Evolutionary conservation across 371 early-diverging fungal genomes (phyloP).

Genomic region (Apophysomyces trapeziformis): DNA sequence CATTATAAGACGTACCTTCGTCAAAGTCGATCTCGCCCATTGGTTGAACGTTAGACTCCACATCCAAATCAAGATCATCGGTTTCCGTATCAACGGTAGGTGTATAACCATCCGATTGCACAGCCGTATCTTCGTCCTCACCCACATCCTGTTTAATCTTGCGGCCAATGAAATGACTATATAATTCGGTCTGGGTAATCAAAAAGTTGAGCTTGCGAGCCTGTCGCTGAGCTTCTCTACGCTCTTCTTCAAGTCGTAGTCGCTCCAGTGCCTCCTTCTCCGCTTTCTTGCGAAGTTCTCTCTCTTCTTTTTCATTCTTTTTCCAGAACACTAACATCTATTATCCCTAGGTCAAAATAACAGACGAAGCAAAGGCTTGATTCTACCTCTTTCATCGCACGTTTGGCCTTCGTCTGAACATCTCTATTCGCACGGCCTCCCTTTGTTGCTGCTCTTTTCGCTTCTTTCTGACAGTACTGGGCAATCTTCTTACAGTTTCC

Average conservation of each 20-base stretch:
- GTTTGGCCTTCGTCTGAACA: conserved; percentile 48
- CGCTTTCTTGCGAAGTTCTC: conserved; percentile 89
- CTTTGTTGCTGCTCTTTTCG: conserved; percentile 53
- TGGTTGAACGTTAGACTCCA: conserved; percentile 23
- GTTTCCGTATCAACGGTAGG: conserved; percentile 24
- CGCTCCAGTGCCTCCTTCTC: conserved; percentile 90
- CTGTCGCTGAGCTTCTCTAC: conserved; percentile 89
- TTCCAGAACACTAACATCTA: conserved; percentile 89
- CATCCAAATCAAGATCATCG: conserved; percentile 36
- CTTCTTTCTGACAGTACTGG: conserved; percentile 63
- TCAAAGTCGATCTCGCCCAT: conserved; percentile 81
- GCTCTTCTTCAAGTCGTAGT: conserved; percentile 85
- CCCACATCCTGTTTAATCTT: conserved; percentile 62
- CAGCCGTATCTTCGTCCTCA: conserved; percentile 56
- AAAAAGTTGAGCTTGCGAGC: conserved; percentile 96
- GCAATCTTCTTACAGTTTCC: conserved; percentile 68
- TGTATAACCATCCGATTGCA: conserved; percentile 24
- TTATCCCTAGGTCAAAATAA: background rate
- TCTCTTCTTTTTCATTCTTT: conserved; percentile 87
- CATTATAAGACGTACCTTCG: conserved; percentile 36
- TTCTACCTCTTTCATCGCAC: conserved; percentile 48
- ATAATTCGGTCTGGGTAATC: conserved; percentile 96
- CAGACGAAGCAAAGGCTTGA: background rate
- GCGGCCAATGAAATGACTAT: conserved; percentile 94
- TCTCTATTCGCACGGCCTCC: conserved; percentile 49